Evolutionary conservation across 2,329 filamentous ascomycete species (phyloP).

Genomic region (Elsinoe australis): DNA sequence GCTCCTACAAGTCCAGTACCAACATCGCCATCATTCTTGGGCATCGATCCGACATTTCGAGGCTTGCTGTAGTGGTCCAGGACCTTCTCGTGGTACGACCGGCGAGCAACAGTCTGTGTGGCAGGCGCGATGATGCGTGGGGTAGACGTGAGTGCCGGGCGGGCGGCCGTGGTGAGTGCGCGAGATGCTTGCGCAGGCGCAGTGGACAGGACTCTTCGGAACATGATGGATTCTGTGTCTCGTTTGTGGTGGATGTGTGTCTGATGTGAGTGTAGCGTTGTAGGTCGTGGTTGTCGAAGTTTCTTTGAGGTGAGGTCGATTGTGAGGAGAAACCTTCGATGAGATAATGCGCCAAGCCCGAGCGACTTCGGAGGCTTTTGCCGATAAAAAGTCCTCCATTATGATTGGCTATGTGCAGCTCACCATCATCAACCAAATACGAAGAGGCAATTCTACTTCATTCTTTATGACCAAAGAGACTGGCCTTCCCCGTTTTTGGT

Average conservation of each 20-base stretch:
- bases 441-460: no score
- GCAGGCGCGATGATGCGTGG: slow-evolving; percentile 39
- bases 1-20: slow-evolving; percentile 86
- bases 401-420: background rate
- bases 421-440: no score
- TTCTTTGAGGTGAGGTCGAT: slow-evolving; percentile 5
- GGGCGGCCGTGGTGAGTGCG: slow-evolving; percentile 42
- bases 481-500: background rate
- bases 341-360: slow-evolving; percentile 16
- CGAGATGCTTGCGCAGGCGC: slow-evolving; percentile 47
- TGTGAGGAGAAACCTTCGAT: slow-evolving; percentile 14
- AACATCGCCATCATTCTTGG: slow-evolving; percentile 72
- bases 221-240: slow-evolving; percentile 39
- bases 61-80: slow-evolving; percentile 78
- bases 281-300: background rate
- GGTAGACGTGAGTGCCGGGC: slow-evolving; percentile 39
- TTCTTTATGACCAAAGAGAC: no score
- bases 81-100: slow-evolving; percentile 60
- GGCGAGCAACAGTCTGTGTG: slow-evolving; percentile 34
- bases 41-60: slow-evolving; percentile 70
- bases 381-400: background rate
- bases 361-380: slow-evolving; percentile 12
- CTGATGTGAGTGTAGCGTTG: background rate
- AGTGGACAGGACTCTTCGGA: slow-evolving; percentile 49
- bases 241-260: background rate